A percentile compares a stretch with the other conserved stretches of the same genome.
phyloP scores from a whole-genome alignment of 441 rosid species.

The Sinapis alba region DNA sequence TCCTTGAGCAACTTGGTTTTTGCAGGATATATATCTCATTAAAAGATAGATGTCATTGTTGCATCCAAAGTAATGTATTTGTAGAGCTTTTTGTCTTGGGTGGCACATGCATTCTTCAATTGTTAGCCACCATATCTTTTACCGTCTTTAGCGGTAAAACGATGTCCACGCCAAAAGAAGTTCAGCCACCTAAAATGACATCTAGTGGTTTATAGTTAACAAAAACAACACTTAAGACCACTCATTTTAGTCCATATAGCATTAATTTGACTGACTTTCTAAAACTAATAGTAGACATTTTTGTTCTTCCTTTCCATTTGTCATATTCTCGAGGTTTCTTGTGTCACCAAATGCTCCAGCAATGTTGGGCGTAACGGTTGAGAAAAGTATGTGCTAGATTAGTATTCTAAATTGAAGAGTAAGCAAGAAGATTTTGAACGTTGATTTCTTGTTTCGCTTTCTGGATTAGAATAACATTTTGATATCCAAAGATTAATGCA shows the following conservation, averaged over 20 bases:
- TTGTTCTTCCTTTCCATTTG: conserved; percentile 23
- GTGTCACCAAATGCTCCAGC: conserved; percentile 38
- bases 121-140: conserved; percentile 23
- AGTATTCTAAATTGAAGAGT: conserved; percentile 36
- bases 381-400: conserved; percentile 29
- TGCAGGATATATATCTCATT: conserved; percentile 1
- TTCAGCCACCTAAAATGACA: conserved; percentile 39
- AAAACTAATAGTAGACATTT: conserved; percentile 25
- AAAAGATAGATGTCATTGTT: conserved; percentile 8
- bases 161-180: conserved; percentile 40
- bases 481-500: conserved; percentile 11
- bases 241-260: conserved; percentile 28
- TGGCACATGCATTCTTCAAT: conserved; percentile 11
- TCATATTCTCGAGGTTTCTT: conserved; percentile 41
- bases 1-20: too few species aligned
- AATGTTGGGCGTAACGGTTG: conserved; percentile 41
- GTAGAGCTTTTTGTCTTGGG: conserved; percentile 9
- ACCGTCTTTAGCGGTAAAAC: conserved; percentile 25
- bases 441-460: conserved; percentile 28
- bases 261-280: conserved; percentile 12
- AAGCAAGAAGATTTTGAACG: conserved; percentile 29
- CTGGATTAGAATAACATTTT: conserved; percentile 25
- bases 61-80: conserved; percentile 6
- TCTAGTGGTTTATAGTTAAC: conserved; percentile 37
- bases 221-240: conserved; percentile 23